Percentiles rank a stretch among this genome's conserved stretches.
These are phyloP conservation scores for Oropetium thomaeum DNA, from an alignment of 176 grass and related monocot genomes.

Conservation along the genomic window DNA sequence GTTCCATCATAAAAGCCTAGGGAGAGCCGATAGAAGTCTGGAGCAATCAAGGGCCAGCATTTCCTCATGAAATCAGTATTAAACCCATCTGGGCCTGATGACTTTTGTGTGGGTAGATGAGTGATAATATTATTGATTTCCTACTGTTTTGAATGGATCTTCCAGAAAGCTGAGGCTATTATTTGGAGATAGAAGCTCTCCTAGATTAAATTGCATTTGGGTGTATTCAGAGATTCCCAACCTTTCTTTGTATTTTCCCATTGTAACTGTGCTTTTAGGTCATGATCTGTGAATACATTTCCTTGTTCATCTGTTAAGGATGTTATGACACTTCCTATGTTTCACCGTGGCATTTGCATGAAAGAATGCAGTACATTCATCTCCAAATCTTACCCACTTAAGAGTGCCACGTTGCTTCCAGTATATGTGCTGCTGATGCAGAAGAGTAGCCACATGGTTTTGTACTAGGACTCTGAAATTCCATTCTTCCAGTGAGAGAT, in stretches of 20 bases:
- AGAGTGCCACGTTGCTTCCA: not conserved
- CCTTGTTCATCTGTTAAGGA: fast-evolving
- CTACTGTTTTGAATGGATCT: not conserved
- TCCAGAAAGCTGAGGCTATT: not conserved
- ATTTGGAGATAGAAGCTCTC: not conserved
- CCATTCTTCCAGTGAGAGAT: not conserved
- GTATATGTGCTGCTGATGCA: not conserved
- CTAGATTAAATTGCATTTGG: not conserved
- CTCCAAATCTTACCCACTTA: not conserved
- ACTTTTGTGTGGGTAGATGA: not conserved
- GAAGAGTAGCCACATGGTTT: fast-evolving
- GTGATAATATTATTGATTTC: not conserved
- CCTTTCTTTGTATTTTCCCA: not conserved
- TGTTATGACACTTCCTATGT: not conserved
- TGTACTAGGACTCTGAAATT: not conserved
- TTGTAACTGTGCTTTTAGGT: not conserved
- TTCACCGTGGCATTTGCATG: not conserved
- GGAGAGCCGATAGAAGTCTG: not conserved
- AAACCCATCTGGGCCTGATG: not conserved
- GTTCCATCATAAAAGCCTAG: no score
- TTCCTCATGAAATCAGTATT: not conserved
- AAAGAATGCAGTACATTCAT: not conserved
- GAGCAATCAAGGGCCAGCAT: not conserved
- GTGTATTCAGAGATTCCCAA: not conserved
- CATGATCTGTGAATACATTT: not conserved